A percentile compares a stretch with the other conserved stretches of the same genome.
phyloP scores from a whole-genome alignment of 345 rosid genomes.

The Syzygium oleosum region DNA sequence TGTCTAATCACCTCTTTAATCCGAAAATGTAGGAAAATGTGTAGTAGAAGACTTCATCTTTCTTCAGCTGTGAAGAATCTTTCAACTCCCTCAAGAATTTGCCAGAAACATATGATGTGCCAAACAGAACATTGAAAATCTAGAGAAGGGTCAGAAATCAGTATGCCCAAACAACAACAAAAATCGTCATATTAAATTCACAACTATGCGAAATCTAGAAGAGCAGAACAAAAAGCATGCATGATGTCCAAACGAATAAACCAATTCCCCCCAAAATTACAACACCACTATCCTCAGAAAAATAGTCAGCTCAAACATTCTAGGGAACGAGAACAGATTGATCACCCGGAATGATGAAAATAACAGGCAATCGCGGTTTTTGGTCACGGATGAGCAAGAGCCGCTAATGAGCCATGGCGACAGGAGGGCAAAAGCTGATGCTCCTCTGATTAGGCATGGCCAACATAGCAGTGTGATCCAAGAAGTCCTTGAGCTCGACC shows the following conservation, averaged over 20 bases:
- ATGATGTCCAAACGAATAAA: slow-evolving; percentile 26
- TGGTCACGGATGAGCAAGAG: background rate
- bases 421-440: slow-evolving; percentile 39
- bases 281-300: background rate
- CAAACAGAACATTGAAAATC: background rate
- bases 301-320: background rate
- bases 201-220: background rate
- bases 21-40: background rate
- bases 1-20: background rate
- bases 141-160: background rate
- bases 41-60: background rate
- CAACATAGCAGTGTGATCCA: slow-evolving; percentile 95
- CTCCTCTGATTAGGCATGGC: slow-evolving; percentile 89
- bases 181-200: background rate
- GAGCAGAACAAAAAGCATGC: background rate
- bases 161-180: slow-evolving; percentile 11
- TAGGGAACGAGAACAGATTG: background rate
- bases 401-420: slow-evolving; percentile 69
- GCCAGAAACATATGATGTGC: background rate
- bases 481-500: slow-evolving; percentile 79
- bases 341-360: background rate
- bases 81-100: background rate
- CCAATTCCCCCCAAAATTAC: slow-evolving; percentile 17
- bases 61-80: background rate
- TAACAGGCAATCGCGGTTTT: background rate